Conservation (phyloP, 2,329 filamentous ascomycete species). For the Aspergillus melleus region DNA sequence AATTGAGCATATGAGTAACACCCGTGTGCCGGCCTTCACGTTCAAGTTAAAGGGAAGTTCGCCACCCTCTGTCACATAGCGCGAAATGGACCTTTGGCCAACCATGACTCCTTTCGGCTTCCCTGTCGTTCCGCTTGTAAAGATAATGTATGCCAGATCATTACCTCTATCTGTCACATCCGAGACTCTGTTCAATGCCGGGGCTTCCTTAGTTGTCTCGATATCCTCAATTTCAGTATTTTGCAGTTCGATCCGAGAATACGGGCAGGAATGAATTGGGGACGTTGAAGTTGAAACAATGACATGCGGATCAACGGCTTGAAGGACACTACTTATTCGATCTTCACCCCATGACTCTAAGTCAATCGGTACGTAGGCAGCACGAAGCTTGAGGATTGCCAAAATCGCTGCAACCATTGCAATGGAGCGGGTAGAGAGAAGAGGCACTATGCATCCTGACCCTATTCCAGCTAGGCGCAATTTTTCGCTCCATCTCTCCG, state of each 20-base stretch:
- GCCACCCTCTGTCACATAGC: background rate
- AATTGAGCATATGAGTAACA: slow-evolving; percentile 24
- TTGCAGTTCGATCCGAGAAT: background rate
- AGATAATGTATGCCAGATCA: slow-evolving; percentile 56
- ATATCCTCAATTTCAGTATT: background rate
- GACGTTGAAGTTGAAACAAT: background rate
- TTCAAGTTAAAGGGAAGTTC: slow-evolving; percentile 7
- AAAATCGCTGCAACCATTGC: background rate
- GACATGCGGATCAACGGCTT: background rate
- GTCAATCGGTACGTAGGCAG: background rate
- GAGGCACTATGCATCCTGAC: background rate
- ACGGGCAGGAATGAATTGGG: background rate
- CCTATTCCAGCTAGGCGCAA: background rate
- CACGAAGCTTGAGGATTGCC: background rate
- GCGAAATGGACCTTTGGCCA: background rate
- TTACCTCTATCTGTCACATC: background rate
- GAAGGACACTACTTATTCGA: background rate
- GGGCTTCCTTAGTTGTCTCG: background rate
- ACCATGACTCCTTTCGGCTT: slow-evolving; percentile 50
- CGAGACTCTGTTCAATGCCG: background rate
- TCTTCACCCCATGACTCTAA: background rate
- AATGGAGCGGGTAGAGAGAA: background rate
- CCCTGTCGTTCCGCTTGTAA: slow-evolving; percentile 51
- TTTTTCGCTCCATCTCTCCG: background rate
- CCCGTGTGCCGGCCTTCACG: slow-evolving; percentile 4